phyloP scores from a whole-genome alignment of 768 basidiomycete genomes.

The Nidularia sp. region DNA sequence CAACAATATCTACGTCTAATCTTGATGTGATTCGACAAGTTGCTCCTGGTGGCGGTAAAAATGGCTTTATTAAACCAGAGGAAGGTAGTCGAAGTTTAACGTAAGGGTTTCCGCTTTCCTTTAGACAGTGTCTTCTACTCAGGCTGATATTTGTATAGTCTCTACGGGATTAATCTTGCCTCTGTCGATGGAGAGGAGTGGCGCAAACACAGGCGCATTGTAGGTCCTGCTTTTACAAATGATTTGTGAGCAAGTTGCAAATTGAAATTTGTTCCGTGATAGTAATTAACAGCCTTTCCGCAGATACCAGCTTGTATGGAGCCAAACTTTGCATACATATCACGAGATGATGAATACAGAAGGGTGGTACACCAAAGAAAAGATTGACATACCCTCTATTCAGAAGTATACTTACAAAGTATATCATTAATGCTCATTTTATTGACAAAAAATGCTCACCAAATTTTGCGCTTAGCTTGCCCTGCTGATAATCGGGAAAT shows the following conservation, averaged over 20 bases:
- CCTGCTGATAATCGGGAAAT: conserved; percentile 3
- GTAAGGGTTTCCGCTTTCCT: conserved; percentile 1
- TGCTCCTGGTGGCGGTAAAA: conserved; percentile 11
- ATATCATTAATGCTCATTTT: background rate
- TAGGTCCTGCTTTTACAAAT: conserved; percentile 26
- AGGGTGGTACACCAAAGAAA: background rate
- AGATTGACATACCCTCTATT: background rate
- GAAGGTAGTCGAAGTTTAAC: conserved; percentile 8
- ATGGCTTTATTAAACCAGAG: conserved; percentile 16
- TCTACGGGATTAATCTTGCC: conserved; percentile 28
- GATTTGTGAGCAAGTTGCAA: conserved; percentile 12
- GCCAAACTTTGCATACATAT: background rate
- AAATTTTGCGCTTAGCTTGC: conserved; percentile 1
- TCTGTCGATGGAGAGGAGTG: conserved; percentile 25
- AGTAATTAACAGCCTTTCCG: too few relatives aligned
- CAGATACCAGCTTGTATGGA: background rate
- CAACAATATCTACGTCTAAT: conserved; percentile 19
- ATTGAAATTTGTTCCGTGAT: background rate
- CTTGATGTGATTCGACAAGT: conserved; percentile 21
- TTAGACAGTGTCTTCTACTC: too few relatives aligned
- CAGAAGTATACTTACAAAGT: background rate
- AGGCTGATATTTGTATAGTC: too few relatives aligned
- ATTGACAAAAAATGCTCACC: conserved; percentile 6
- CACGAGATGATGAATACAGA: background rate
- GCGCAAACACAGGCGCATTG: conserved; percentile 27